These are phyloP conservation scores for Yarrowia osloensis DNA, from an alignment of 805 yeast species.

Conservation along the genomic window DNA sequence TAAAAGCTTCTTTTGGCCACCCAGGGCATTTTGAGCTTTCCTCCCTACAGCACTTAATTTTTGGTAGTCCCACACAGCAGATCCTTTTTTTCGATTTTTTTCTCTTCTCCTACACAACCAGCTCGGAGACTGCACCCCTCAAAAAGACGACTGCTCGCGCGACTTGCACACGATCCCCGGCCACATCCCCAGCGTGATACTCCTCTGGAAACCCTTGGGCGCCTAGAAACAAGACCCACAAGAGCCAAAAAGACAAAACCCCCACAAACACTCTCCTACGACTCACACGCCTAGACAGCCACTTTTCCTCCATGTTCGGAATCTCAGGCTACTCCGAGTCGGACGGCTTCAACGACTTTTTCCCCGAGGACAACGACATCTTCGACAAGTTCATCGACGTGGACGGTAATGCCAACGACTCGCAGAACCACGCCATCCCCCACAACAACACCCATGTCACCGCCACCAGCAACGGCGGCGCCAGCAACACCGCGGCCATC, in stretches of 20 bases:
- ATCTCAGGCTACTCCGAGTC: constrained; percentile 30
- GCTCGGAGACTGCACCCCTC: not conserved
- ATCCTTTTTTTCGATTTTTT: constrained; percentile 3
- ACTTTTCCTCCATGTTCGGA: constrained; percentile 1
- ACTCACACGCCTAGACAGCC: not conserved
- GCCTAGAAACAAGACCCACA: too few species aligned
- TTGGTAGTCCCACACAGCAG: constrained; percentile 14
- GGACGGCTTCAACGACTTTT: constrained; percentile 31
- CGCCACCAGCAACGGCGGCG: not conserved
- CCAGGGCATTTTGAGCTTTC: constrained; percentile 12
- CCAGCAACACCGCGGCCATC: not conserved
- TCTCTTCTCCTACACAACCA: not conserved
- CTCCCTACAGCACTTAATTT: constrained; percentile 27
- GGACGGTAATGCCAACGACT: constrained; percentile 24
- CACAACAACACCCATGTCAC: constrained; percentile 28
- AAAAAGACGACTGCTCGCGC: not conserved
- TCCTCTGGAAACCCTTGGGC: too few species aligned
- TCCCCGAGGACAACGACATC: constrained; percentile 29
- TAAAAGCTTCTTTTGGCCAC: constrained; percentile 5
- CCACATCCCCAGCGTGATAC: too few species aligned
- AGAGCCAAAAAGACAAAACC: not conserved
- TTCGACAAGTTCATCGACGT: constrained; percentile 30
- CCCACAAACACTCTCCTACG: not conserved
- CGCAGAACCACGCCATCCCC: not conserved
- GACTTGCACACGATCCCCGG: not conserved